Percentiles rank a stretch among this genome's conserved stretches.
Conservation (phyloP, 257 asterid genomes). For the Scutellaria barbata region DNA sequence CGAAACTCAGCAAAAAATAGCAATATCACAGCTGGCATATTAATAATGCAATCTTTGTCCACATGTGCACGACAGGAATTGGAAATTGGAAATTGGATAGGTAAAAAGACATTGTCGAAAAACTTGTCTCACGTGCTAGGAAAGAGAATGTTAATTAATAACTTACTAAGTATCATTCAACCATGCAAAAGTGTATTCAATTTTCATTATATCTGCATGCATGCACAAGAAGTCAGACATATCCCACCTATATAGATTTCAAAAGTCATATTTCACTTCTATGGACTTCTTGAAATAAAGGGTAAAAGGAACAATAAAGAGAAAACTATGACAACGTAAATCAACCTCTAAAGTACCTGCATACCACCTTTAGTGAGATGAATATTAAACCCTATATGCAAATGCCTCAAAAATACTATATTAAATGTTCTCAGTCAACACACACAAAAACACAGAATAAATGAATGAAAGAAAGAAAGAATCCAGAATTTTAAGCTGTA, state of each 20-base stretch:
- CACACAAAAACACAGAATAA: background rate
- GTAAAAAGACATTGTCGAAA: background rate
- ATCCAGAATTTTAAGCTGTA: background rate
- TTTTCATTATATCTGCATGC: constrained; percentile 5
- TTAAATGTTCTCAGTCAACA: background rate
- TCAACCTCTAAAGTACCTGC: background rate
- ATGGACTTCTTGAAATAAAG: background rate
- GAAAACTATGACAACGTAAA: background rate
- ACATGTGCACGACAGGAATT: background rate
- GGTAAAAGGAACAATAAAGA: background rate
- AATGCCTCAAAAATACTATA: background rate
- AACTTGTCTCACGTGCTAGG: constrained; percentile 18
- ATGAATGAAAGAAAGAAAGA: background rate
- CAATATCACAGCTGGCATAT: background rate
- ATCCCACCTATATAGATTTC: background rate
- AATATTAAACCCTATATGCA: background rate
- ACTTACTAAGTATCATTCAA: constrained; percentile 1
- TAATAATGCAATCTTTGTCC: background rate
- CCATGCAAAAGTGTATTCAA: background rate
- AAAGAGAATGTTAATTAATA: background rate
- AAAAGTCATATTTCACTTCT: background rate
- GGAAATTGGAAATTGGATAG: background rate
- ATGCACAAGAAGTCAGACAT: constrained; percentile 1
- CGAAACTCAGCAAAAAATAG: background rate
- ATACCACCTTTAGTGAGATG: background rate